Conservation (phyloP, 116 monocot genomes). For the Trichopus zeylanicus region DNA sequence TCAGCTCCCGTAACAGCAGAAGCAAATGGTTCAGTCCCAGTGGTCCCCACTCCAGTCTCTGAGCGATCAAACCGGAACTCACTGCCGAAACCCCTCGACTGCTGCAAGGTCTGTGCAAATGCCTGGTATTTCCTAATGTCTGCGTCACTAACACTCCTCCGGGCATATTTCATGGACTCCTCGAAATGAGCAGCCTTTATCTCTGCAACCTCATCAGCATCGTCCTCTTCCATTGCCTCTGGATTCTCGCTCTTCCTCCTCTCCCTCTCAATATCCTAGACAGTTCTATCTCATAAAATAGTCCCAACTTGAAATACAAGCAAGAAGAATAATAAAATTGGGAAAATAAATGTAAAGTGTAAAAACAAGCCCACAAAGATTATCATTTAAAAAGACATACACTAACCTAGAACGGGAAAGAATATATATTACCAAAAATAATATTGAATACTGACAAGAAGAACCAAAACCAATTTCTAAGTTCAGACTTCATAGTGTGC, state of each 20-base stretch:
- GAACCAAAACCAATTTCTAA: too few species aligned
- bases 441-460: too few species aligned
- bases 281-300: too few species aligned
- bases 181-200: conserved; percentile 66
- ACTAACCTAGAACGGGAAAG: too few species aligned
- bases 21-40: conserved; percentile 31
- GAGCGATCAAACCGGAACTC: conserved; percentile 58
- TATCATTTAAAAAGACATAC: too few species aligned
- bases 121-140: conserved; percentile 73
- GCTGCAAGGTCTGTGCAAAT: conserved; percentile 70
- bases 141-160: conserved; percentile 73
- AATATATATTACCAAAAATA: too few species aligned
- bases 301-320: too few species aligned
- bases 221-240: conserved; percentile 76
- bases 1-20: conserved; percentile 26
- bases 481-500: too few species aligned
- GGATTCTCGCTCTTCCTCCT: conserved; percentile 54
- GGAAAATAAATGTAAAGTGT: too few species aligned
- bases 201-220: conserved; percentile 47
- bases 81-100: conserved; percentile 53
- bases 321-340: too few species aligned
- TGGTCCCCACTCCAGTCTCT: conserved; percentile 16
- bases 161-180: conserved; percentile 69
- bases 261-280: conserved; percentile 61
- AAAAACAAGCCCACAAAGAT: too few species aligned